Evolutionary conservation across 2,329 filamentous ascomycete genomes (phyloP).

Genomic region (Penicillium sp.): DNA sequence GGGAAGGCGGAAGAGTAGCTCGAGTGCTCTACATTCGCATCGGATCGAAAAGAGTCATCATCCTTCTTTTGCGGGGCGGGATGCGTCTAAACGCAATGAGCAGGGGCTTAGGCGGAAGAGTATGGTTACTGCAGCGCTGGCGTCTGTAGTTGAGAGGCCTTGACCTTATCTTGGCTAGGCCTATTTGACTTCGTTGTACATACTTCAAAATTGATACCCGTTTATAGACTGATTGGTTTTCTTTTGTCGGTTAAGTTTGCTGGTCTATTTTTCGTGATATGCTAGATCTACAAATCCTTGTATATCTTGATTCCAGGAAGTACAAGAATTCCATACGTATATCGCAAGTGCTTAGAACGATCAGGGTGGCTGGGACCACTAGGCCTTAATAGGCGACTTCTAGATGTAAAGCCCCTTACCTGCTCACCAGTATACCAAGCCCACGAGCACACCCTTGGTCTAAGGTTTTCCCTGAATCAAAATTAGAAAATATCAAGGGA

Average conservation of each 20-base stretch:
- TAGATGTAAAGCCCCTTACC: not conserved
- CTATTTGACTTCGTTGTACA: conserved; percentile 14
- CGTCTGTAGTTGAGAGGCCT: conserved; percentile 32
- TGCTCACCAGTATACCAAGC: not conserved
- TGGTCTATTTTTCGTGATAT: rapidly evolving
- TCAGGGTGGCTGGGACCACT: not conserved
- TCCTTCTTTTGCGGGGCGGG: conserved; percentile 20
- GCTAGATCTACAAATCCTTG: not conserved
- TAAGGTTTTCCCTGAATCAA: not conserved
- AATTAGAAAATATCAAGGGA: not conserved
- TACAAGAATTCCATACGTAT: not conserved
- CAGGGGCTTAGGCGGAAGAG: conserved; percentile 39
- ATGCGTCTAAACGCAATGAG: conserved; percentile 35
- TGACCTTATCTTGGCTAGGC: not conserved
- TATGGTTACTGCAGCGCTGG: conserved; percentile 40
- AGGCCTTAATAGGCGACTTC: not conserved
- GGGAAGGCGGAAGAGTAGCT: conserved; percentile 31
- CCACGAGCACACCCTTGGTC: not conserved
- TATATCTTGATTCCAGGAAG: not conserved
- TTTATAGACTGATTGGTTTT: not conserved
- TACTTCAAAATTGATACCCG: conserved; percentile 21
- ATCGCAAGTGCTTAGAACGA: not conserved
- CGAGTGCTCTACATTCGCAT: conserved; percentile 23
- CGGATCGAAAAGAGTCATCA: conserved; percentile 38
- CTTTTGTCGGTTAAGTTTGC: not conserved